phyloP scores from a whole-genome alignment of 257 asterid species.

The Rauvolfia tetraphylla region DNA sequence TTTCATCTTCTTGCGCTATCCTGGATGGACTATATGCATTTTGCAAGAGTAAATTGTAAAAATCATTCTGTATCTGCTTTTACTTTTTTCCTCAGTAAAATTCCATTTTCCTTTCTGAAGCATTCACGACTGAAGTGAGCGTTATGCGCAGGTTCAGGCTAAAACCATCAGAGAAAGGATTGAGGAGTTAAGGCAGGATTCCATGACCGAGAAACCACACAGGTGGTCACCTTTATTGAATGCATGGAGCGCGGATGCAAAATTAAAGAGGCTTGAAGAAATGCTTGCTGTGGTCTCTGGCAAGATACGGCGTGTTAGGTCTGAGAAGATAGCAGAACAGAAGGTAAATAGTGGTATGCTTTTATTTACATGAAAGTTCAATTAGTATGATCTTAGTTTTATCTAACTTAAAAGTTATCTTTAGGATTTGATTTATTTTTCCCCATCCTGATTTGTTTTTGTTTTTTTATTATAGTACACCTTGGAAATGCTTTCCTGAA shows the following conservation, averaged over 20 bases:
- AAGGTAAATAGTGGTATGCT: constrained; percentile 43
- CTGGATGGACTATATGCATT: not conserved
- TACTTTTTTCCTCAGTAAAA: not conserved
- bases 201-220: constrained; percentile 21
- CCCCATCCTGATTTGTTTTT: not conserved
- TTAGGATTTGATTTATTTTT: not conserved
- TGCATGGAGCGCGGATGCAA: constrained; percentile 31
- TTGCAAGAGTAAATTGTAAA: not conserved
- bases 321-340: constrained; percentile 47
- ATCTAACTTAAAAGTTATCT: too few relatives aligned
- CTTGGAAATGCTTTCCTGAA: not conserved
- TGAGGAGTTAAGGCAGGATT: constrained; percentile 43
- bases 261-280: constrained; percentile 53
- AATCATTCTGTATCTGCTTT: not conserved
- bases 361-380: not conserved
- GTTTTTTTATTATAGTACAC: not conserved
- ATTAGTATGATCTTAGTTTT: not conserved
- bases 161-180: constrained; percentile 50
- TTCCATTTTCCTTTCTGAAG: not conserved
- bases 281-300: constrained; percentile 44
- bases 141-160: constrained; percentile 48
- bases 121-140: not conserved
- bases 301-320: constrained; percentile 46
- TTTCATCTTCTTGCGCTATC: not conserved
- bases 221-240: constrained; percentile 21